Evolutionary conservation across 495 filamentous ascomycete genomes (phyloP).

Genomic region (Neurospora tetrasperma): DNA sequence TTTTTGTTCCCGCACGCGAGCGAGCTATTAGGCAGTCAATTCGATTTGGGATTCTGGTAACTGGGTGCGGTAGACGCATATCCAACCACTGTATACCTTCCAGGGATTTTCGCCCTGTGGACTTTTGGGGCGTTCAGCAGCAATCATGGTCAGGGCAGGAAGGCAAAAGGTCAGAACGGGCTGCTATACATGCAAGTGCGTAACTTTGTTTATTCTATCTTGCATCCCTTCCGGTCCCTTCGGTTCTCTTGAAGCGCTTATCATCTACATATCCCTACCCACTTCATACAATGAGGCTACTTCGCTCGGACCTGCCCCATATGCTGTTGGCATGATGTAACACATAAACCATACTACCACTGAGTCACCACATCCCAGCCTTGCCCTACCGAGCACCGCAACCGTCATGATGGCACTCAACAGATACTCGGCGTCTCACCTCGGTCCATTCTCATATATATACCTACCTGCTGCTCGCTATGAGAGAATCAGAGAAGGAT

Average conservation of each 20-base stretch:
- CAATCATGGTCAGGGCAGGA: conserved; percentile 27
- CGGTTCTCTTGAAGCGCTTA: neutral
- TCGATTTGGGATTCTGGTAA: neutral
- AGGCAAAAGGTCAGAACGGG: conserved; percentile 28
- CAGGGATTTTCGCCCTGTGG: neutral
- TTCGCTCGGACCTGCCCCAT: conserved; percentile 7
- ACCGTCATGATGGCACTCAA: neutral
- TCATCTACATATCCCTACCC: neutral
- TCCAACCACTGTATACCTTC: neutral
- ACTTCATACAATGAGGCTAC: neutral
- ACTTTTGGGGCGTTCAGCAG: neutral
- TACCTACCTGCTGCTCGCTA: neutral
- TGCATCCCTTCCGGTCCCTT: neutral
- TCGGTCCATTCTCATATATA: neutral
- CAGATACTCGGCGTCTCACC: neutral
- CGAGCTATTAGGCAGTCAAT: neutral
- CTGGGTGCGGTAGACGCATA: neutral
- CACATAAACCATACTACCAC: neutral
- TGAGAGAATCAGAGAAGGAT: neutral
- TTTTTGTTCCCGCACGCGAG: neutral
- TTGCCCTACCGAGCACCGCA: neutral
- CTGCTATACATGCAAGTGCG: conserved; percentile 32
- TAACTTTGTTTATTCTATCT: conserved; percentile 8
- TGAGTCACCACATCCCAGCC: neutral
- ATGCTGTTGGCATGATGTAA: neutral